Conservation (phyloP, 768 basidiomycete species). For the Psilocybe subaeruginosa region DNA sequence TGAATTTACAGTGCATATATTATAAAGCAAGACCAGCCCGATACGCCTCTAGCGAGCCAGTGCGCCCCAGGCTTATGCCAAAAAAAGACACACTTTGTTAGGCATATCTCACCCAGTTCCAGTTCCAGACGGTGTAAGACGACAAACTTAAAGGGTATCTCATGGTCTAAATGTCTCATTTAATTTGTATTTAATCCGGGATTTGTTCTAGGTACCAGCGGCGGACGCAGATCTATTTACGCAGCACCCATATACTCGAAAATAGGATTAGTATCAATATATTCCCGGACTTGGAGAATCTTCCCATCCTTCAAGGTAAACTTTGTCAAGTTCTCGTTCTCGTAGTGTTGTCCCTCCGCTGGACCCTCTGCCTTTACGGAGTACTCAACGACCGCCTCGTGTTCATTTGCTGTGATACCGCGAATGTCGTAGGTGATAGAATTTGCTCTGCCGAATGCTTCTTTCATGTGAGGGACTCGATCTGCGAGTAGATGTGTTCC, state of each 20-base stretch:
- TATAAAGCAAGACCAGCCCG: too few relatives aligned
- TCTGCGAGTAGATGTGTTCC: background rate
- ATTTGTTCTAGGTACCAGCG: too few relatives aligned
- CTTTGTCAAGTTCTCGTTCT: constrained; percentile 1
- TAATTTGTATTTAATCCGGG: too few relatives aligned
- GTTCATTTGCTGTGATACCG: background rate
- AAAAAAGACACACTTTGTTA: too few relatives aligned
- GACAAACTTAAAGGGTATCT: too few relatives aligned
- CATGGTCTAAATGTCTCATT: too few relatives aligned
- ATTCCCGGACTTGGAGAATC: background rate
- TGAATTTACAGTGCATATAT: too few relatives aligned
- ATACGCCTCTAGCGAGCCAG: too few relatives aligned
- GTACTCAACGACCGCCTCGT: background rate
- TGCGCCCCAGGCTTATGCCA: too few relatives aligned
- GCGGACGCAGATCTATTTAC: too few relatives aligned
- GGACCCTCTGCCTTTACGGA: background rate
- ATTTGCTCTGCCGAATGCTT: background rate
- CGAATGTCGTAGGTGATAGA: background rate
- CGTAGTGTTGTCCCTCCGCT: background rate
- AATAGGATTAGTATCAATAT: background rate
- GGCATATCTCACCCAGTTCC: too few relatives aligned
- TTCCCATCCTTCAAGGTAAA: background rate
- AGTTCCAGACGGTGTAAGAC: too few relatives aligned
- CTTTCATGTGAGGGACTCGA: background rate
- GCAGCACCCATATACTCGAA: background rate